Conservation (phyloP, 768 basidiomycete genomes). For the Lanmaoa rubissima region DNA sequence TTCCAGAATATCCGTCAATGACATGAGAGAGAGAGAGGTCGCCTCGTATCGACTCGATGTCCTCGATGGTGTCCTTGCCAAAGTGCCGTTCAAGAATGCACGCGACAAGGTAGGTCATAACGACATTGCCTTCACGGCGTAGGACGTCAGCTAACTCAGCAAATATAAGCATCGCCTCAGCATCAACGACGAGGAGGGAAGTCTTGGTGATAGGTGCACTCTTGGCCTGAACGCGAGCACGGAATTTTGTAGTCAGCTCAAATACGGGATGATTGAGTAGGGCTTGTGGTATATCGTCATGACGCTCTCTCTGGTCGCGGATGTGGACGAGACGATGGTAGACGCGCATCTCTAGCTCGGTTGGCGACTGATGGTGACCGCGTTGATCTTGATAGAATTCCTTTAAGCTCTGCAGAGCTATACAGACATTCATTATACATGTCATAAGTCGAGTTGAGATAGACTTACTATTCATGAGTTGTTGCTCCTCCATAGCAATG, state of each 20-base stretch:
- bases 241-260: constrained; percentile 78
- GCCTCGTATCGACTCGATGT: constrained; percentile 65
- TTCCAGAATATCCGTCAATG: constrained; percentile 58
- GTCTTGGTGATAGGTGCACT: constrained; percentile 73
- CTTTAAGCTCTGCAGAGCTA: constrained; percentile 89
- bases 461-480: constrained; percentile 83
- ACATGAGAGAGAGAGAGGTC: constrained; percentile 57
- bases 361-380: constrained; percentile 63
- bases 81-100: constrained; percentile 86
- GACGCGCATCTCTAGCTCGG: constrained; percentile 93
- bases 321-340: constrained; percentile 93
- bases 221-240: constrained; percentile 73
- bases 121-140: constrained; percentile 57
- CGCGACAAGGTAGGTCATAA: constrained; percentile 85
- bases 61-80: constrained; percentile 73
- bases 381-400: constrained; percentile 90
- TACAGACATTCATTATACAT: background rate
- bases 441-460: background rate
- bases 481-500: constrained; percentile 77
- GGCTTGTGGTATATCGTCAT: constrained; percentile 64
- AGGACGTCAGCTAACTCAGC: constrained; percentile 59
- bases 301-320: constrained; percentile 76
- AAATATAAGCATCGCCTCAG: constrained; percentile 64
- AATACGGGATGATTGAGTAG: constrained; percentile 76
- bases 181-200: constrained; percentile 62